Conservation (phyloP, 768 basidiomycete species). For the Boletus speciosus region DNA sequence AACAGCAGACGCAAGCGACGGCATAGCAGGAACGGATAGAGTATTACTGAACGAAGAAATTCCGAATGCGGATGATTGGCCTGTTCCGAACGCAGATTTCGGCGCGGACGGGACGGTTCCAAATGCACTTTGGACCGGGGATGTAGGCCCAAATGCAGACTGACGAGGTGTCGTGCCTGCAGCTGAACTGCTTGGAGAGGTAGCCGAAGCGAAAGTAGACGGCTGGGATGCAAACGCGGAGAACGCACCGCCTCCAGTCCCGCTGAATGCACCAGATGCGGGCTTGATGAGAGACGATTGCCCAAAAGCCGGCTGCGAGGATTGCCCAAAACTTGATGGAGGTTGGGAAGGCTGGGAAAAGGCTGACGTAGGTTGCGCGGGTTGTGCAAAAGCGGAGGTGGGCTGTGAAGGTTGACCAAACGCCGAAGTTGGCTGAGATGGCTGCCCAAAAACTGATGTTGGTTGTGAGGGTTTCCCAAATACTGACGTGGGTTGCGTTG, state of each 20-base stretch:
- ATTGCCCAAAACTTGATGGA: no score
- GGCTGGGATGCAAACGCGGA: slow-evolving; percentile 51
- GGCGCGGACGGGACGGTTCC: slow-evolving; percentile 3
- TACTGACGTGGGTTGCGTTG: slow-evolving; percentile 30
- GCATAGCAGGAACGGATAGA: slow-evolving; percentile 13
- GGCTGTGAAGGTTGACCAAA: slow-evolving; percentile 36
- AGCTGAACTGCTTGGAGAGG: slow-evolving; percentile 3
- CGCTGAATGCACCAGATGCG: slow-evolving; percentile 49
- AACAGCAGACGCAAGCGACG: slow-evolving; percentile 22
- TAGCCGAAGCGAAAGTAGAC: slow-evolving; percentile 37
- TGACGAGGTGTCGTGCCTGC: slow-evolving; percentile 11
- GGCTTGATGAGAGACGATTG: slow-evolving; percentile 45
- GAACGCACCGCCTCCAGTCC: slow-evolving; percentile 43
- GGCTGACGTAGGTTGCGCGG: slow-evolving; percentile 22
- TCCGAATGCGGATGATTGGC: slow-evolving; percentile 28
- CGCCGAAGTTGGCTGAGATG: slow-evolving; percentile 31
- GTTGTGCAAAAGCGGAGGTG: slow-evolving; percentile 31
- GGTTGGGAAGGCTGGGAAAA: slow-evolving; percentile 23
- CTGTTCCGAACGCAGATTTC: slow-evolving; percentile 18
- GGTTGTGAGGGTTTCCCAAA: slow-evolving; percentile 33
- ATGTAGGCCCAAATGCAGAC: slow-evolving; percentile 19
- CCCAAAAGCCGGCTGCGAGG: slow-evolving; percentile 35
- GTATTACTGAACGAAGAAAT: slow-evolving; percentile 16
- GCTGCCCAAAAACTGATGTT: slow-evolving; percentile 30
- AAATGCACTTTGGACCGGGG: slow-evolving; percentile 22